Evolutionary conservation across 495 filamentous ascomycete species (phyloP).

Genomic region (Clohesyomyces aquaticus): DNA sequence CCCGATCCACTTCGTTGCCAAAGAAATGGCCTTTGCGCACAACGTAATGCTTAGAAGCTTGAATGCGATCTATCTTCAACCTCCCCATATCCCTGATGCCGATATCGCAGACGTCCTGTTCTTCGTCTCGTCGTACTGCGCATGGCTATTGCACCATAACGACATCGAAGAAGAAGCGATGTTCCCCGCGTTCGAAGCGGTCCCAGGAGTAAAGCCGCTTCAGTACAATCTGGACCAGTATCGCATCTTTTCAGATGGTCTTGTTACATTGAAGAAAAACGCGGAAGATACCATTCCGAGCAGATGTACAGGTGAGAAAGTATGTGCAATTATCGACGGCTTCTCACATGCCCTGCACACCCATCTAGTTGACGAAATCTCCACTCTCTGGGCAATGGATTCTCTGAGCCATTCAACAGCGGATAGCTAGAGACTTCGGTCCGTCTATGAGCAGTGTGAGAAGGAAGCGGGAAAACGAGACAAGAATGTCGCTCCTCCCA

Average conservation of each 20-base stretch:
- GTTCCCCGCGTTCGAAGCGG: neutral
- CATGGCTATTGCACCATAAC: neutral
- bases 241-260: neutral
- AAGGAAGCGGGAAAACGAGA: neutral
- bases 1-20: slow-evolving; percentile 7
- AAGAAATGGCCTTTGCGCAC: slow-evolving; percentile 19
- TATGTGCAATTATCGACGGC: neutral
- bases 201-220: neutral
- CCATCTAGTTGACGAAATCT: neutral
- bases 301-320: neutral
- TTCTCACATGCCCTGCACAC: neutral
- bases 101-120: neutral
- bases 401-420: neutral
- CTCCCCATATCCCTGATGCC: slow-evolving; percentile 3
- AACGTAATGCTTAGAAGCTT: slow-evolving; percentile 24
- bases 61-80: slow-evolving; percentile 28
- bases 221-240: neutral
- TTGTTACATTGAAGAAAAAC: neutral
- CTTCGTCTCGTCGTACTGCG: neutral
- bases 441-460: neutral
- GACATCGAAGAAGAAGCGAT: neutral
- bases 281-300: neutral
- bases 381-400: neutral
- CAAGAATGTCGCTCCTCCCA: neutral
- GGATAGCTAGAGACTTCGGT: neutral